Percentiles rank a stretch among this genome's conserved stretches.
Conservation (phyloP, 768 basidiomycete genomes). For the Tulasnella sp. region DNA sequence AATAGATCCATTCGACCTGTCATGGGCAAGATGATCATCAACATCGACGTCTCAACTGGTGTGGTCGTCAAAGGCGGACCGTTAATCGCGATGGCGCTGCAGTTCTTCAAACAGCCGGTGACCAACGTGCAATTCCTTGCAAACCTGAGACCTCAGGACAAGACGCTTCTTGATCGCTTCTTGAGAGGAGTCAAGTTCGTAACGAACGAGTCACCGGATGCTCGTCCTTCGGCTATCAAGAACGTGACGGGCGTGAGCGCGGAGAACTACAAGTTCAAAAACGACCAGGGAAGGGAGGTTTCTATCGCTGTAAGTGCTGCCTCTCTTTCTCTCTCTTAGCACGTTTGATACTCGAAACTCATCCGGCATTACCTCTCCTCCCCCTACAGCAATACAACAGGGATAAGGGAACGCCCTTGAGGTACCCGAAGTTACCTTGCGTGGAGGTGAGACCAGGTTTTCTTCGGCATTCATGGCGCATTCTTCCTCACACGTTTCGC, state of each 20-base stretch:
- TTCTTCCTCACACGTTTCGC: not conserved
- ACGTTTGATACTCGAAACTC: not conserved
- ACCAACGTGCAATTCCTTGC: slow-evolving; percentile 15
- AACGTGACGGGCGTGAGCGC: not conserved
- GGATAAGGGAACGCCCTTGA: slow-evolving; percentile 7
- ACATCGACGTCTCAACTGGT: slow-evolving; percentile 76
- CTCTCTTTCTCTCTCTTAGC: not conserved
- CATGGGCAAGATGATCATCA: slow-evolving; percentile 65
- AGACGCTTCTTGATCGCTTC: not conserved
- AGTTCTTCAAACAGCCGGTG: slow-evolving; percentile 48
- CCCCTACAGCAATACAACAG: not conserved
- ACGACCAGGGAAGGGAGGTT: not conserved
- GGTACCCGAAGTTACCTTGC: not conserved
- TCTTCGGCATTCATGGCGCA: not conserved
- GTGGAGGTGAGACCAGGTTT: not conserved
- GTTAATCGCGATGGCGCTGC: slow-evolving; percentile 60
- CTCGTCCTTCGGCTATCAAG: not conserved
- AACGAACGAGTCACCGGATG: not conserved
- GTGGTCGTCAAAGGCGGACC: slow-evolving; percentile 65
- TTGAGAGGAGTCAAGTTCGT: slow-evolving; percentile 15
- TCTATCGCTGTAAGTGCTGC: not conserved
- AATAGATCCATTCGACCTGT: slow-evolving; percentile 63
- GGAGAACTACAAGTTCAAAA: not conserved
- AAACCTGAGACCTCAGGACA: not conserved
- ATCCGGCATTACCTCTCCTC: not conserved